Percentiles rank a stretch among this genome's conserved stretches.
phyloP scores from a whole-genome alignment of 345 rosid genomes.

The Salix dunnii region DNA sequence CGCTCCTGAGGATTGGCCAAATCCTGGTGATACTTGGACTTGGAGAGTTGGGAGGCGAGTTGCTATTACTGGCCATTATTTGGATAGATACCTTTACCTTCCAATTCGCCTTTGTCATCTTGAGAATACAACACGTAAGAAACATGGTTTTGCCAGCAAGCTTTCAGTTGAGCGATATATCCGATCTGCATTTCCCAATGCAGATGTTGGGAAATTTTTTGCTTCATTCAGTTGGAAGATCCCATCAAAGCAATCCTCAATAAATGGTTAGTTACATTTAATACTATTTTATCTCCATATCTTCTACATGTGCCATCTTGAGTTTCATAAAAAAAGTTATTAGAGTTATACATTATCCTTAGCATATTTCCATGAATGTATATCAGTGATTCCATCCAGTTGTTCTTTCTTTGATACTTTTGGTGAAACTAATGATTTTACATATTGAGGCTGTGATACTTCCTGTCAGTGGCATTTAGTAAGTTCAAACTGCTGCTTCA shows the following conservation, averaged over 20 bases:
- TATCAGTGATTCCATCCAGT: no score
- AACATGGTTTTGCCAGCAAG: constrained; percentile 52
- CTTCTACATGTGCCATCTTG: no score
- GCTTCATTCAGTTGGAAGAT: constrained; percentile 70
- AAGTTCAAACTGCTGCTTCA: not conserved
- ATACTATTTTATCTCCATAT: no score
- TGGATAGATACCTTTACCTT: constrained; percentile 68
- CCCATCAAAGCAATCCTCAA: constrained; percentile 38
- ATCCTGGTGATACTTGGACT: constrained; percentile 73
- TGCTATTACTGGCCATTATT: constrained; percentile 36
- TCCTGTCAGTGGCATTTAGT: no score
- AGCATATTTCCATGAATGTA: no score
- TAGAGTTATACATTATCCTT: no score
- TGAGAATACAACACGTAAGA: constrained; percentile 16
- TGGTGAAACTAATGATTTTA: no score
- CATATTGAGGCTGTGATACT: no score
- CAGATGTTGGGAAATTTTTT: constrained; percentile 54
- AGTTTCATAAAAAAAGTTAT: no score
- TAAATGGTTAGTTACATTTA: constrained; percentile 38
- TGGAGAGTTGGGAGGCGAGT: constrained; percentile 88
- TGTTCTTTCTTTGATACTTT: no score
- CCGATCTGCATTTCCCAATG: constrained; percentile 41
- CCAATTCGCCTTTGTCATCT: constrained; percentile 41
- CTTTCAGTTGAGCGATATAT: constrained; percentile 45
- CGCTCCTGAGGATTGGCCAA: constrained; percentile 78